A percentile compares a stretch with the other conserved stretches of the same genome.
These are phyloP conservation scores for Hygrophila difformis DNA, from an alignment of 257 asterid species.

Conservation along the genomic window DNA sequence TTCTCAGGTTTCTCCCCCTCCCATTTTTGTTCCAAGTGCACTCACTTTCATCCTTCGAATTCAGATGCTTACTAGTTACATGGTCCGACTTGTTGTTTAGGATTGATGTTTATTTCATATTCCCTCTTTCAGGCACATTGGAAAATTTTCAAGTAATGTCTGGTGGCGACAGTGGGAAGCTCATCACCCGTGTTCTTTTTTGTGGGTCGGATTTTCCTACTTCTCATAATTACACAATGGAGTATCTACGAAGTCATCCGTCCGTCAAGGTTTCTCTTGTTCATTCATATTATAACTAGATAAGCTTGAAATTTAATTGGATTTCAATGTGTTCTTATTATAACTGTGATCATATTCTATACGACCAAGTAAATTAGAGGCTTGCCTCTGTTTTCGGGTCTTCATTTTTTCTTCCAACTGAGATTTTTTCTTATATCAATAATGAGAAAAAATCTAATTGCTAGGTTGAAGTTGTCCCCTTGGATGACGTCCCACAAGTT, in stretches of 20 bases:
- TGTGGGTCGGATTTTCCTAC: constrained; percentile 77
- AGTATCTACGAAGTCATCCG: constrained; percentile 56
- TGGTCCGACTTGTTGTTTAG: no score
- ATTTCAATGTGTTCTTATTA: no score
- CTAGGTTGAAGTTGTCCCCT: constrained; percentile 76
- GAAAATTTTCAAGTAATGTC: constrained; percentile 28
- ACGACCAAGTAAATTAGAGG: background rate
- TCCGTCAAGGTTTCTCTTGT: constrained; percentile 60
- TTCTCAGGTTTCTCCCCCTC: no score
- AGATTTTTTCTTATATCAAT: background rate
- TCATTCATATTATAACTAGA: no score
- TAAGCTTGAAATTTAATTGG: no score
- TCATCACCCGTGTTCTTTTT: constrained; percentile 58
- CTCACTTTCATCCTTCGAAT: no score
- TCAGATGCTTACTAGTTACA: no score
- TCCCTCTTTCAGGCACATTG: constrained; percentile 23
- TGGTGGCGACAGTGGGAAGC: constrained; percentile 18
- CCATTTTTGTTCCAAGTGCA: no score
- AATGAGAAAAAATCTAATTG: no score
- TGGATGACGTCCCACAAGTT: constrained; percentile 48
- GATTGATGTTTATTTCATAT: no score
- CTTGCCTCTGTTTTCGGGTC: background rate
- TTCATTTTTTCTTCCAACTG: constrained; percentile 3
- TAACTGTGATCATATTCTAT: no score
- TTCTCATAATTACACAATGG: constrained; percentile 67